Base-by-base conservation (phyloP, 1,284 basidiomycete species). In the Leccinum fallax region DNA sequence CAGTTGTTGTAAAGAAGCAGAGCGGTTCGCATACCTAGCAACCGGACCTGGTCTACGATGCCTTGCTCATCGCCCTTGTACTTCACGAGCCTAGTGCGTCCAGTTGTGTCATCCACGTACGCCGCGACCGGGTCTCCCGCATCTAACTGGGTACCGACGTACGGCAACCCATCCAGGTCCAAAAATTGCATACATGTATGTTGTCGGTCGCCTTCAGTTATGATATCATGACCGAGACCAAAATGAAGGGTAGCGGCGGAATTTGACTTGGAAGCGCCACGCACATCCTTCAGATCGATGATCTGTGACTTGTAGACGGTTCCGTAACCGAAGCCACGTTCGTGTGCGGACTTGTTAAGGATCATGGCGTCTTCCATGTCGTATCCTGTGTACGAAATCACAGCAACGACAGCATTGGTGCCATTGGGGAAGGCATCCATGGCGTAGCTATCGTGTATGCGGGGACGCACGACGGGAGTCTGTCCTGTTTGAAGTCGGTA, bases 291-390 rank as follows among this genome's bases (percentile, higher is more conserved):
- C 40, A 99, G 83, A 76, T 99, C 96, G 61, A 98, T 83, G 49
- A 93, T 93, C 73, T 97, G 89, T 5, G 94, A 91, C 79, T 99
- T 99, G 84, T 98, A 99, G 46, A 99, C 88, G 1, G 95, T 95
- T 24, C 97, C 97, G 74, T 99, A 98, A 0, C 85, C 95, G 74
- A 99, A 99, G 0, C 97, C 97, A 51, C 97, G 90, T 78, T 99
- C 97, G 75, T 99, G 95, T 4, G 95, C 92, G 4, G 95, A 98
- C 81, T 99, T 99, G 80, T 99, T 99, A 58, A 99, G 80, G 69
- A 99, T 99, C 97, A 99, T 99, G 65, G 97, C 97, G 71, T 99
- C 97, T 80, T 99, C 97, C 97, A 99, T 99, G 76, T 99, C 97
- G 78, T 99, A 99, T 6, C 97, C 97, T 0, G 97, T 99, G 77